A percentile compares a stretch with the other conserved stretches of the same genome.
These are phyloP conservation scores for Yarrowia porcina DNA, from an alignment of 805 yeast species.

Conservation along the genomic window DNA sequence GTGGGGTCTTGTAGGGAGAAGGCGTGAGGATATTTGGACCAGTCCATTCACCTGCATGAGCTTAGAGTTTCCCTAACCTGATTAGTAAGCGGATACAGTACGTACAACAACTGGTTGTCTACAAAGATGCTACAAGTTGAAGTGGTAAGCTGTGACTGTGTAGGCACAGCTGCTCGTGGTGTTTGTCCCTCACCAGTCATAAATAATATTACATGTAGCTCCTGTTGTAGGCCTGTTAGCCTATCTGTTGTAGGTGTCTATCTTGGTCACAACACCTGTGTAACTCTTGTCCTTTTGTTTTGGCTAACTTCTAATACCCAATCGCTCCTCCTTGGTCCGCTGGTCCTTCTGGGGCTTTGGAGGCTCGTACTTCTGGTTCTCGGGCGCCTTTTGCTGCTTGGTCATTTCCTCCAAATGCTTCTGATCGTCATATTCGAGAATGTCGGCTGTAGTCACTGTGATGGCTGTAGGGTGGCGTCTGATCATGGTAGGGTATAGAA, in stretches of 20 bases:
- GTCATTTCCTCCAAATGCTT: slow-evolving; percentile 1
- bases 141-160: neutral
- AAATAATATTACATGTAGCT: no score
- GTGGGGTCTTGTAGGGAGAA: neutral
- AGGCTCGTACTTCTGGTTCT: slow-evolving; percentile 6
- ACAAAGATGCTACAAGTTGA: neutral
- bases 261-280: no score
- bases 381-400: slow-evolving; percentile 27
- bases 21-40: slow-evolving; percentile 8
- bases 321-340: slow-evolving; percentile 26
- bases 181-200: no score
- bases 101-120: neutral
- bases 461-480: slow-evolving; percentile 66
- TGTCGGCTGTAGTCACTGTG: slow-evolving; percentile 60
- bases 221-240: no score
- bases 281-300: no score
- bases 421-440: slow-evolving; percentile 48
- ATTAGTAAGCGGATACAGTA: neutral
- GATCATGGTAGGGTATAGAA: slow-evolving; percentile 43
- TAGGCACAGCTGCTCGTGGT: no score
- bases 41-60: neutral
- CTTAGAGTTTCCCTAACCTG: slow-evolving; percentile 10
- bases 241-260: no score
- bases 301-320: slow-evolving; percentile 13
- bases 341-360: slow-evolving; percentile 14